These are phyloP conservation scores for Sugiyamaella xylanicola DNA, from an alignment of 1,139 yeast genomes.

Conservation along the genomic window DNA sequence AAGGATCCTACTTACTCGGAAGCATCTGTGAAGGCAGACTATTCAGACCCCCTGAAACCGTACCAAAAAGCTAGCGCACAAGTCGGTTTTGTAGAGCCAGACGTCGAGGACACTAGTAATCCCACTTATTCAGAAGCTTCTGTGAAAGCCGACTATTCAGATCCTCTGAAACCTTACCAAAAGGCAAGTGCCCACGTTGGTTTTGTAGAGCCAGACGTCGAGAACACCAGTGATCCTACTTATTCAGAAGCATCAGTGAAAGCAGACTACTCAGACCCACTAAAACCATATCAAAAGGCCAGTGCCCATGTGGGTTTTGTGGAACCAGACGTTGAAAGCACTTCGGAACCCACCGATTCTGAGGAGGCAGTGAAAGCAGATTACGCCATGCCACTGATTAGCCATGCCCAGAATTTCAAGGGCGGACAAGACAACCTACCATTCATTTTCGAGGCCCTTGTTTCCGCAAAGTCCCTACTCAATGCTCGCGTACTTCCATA, in stretches of 20 bases:
- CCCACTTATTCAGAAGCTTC: conserved; percentile 28
- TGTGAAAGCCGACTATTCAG: conserved; percentile 24
- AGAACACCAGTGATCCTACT: conserved; percentile 16
- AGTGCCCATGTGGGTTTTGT: neutral
- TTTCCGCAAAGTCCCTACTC: conserved; percentile 35
- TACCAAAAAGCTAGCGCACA: conserved; percentile 18
- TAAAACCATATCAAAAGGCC: neutral
- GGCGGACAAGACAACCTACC: conserved; percentile 4
- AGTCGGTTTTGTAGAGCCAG: conserved; percentile 23
- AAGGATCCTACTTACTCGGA: conserved; percentile 27
- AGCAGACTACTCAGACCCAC: conserved; percentile 22
- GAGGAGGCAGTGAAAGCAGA: conserved; percentile 30
- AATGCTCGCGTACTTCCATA: conserved; percentile 52
- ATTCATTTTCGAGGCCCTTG: conserved; percentile 11
- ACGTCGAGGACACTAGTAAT: conserved; percentile 18
- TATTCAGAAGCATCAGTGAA: conserved; percentile 26
- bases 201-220: conserved; percentile 14
- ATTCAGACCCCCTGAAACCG: neutral
- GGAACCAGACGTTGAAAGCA: conserved; percentile 19
- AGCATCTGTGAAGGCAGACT: conserved; percentile 27
- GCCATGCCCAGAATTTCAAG: neutral
- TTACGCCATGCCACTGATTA: conserved; percentile 11
- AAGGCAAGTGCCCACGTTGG: neutral
- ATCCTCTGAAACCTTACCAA: conserved; percentile 22
- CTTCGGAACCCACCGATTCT: conserved; percentile 22